Evolutionary conservation across 2,329 filamentous ascomycete genomes (phyloP).

Genomic region (Hypomyces perniciosus): DNA sequence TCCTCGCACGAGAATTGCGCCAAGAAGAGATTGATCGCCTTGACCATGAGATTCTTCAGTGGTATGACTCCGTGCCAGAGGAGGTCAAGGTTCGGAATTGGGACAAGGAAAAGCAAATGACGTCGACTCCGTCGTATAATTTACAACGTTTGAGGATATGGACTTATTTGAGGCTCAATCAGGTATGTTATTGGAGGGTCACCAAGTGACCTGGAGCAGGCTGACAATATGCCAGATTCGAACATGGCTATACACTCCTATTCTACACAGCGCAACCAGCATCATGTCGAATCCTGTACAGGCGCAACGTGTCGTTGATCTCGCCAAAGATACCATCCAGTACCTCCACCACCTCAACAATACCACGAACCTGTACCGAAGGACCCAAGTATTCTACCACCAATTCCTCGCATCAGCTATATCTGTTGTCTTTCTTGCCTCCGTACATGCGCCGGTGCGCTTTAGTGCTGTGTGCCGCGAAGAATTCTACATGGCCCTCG

Average conservation of each 20-base stretch:
- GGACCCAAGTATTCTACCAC: conserved; percentile 71
- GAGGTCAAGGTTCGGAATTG: conserved; percentile 55
- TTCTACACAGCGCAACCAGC: conserved; percentile 76
- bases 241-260: conserved; percentile 80
- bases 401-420: conserved; percentile 72
- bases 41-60: conserved; percentile 77
- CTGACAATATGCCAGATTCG: conserved; percentile 49
- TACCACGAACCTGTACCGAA: conserved; percentile 64
- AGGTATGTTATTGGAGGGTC: conserved; percentile 36
- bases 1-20: conserved; percentile 57
- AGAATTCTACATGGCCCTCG: conserved; percentile 74
- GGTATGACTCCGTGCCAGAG: conserved; percentile 72
- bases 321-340: conserved; percentile 71
- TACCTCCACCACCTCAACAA: conserved; percentile 66
- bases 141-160: conserved; percentile 72
- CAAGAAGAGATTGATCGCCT: conserved; percentile 72
- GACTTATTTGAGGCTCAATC: conserved; percentile 80
- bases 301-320: conserved; percentile 67
- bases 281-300: conserved; percentile 71
- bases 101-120: conserved; percentile 46
- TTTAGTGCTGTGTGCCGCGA: conserved; percentile 64
- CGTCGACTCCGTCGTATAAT: conserved; percentile 54
- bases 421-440: conserved; percentile 69
- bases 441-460: conserved; percentile 65
- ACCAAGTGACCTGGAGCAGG: background rate